Percentiles rank a stretch among this genome's conserved stretches.
phyloP scores from a whole-genome alignment of 306 rosid species.

The Prunus mongolica region DNA sequence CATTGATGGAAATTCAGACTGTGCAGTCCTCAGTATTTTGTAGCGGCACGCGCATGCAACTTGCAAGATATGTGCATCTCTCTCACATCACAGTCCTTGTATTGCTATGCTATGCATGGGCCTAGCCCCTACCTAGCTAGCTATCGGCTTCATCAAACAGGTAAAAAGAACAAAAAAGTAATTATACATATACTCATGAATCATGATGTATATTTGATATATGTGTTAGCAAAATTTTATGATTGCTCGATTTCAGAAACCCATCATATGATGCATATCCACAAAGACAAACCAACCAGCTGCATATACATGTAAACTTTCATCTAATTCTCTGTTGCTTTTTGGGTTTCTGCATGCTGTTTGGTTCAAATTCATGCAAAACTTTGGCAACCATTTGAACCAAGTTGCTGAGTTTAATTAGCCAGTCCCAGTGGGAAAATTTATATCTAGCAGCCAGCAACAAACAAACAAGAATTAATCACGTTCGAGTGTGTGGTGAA shows the following conservation, averaged over 20 bases:
- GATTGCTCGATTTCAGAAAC: not conserved
- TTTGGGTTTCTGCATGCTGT: not conserved
- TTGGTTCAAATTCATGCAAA: not conserved
- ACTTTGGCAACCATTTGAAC: not conserved
- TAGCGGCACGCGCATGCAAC: not conserved
- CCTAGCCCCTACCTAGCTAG: not conserved
- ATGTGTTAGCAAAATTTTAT: not conserved
- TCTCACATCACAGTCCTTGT: not conserved
- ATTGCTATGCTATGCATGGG: not conserved
- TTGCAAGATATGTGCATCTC: not conserved
- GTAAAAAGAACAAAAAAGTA: not conserved
- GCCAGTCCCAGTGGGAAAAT: not conserved
- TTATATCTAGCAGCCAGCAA: no score
- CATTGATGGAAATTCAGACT: slow-evolving; percentile 2
- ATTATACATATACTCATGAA: not conserved
- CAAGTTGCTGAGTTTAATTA: no score
- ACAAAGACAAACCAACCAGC: no score
- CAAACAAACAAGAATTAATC: no score
- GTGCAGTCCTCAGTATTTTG: not conserved
- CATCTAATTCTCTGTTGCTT: not conserved
- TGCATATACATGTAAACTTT: no score
- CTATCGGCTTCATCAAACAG: not conserved
- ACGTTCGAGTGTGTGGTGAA: no score
- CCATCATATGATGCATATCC: not conserved
- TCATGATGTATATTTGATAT: no score